Percentiles rank a stretch among this genome's conserved stretches.
These are phyloP conservation scores for Diaporthe humulicola DNA, from an alignment of 2,329 filamentous ascomycete species.

Conservation along the genomic window DNA sequence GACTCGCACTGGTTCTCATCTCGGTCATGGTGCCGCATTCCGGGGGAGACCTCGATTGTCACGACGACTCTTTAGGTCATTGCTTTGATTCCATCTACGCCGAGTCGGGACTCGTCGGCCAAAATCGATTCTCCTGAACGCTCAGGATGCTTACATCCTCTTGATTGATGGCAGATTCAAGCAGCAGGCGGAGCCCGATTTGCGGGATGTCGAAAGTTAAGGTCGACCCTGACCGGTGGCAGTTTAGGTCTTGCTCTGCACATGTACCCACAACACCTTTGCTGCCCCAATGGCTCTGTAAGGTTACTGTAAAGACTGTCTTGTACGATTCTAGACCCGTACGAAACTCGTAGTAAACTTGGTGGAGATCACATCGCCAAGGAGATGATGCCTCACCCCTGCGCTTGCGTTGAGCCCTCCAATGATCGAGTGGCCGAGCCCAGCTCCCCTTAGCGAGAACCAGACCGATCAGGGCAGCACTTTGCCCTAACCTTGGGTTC, in stretches of 20 bases:
- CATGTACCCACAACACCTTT: neutral
- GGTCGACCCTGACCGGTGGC: neutral
- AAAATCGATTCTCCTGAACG: neutral
- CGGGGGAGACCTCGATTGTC: no score
- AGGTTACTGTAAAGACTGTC: neutral
- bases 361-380: neutral
- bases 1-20: no score
- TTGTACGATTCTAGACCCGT: neutral
- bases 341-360: rapidly evolving
- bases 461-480: neutral
- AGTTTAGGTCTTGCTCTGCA: neutral
- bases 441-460: neutral
- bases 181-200: neutral
- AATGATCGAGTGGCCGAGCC: rapidly evolving
- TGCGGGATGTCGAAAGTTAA: neutral
- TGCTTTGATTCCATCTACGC: no score
- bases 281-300: neutral
- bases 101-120: no score
- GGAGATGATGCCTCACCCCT: neutral
- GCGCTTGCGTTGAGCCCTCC: neutral
- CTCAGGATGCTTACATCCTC: neutral
- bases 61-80: no score
- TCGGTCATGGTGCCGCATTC: no score
- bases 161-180: neutral
- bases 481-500: neutral